Evolutionary conservation across 164 flowering plant genomes (phyloP).

Genomic region (Tetrastigma voinierianum): DNA sequence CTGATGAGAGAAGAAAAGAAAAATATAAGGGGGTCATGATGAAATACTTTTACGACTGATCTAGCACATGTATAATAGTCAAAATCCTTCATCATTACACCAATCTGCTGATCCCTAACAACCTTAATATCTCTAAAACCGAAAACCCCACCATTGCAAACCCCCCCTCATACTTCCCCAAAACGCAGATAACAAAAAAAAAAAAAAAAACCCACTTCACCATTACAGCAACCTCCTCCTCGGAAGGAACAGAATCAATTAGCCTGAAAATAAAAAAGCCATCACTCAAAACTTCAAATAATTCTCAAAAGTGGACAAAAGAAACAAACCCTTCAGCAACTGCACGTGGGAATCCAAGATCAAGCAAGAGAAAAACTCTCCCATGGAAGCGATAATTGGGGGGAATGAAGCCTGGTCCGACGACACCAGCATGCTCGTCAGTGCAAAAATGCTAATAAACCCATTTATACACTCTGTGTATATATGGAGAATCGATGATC

Average conservation of each 20-base stretch:
- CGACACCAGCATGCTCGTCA: conserved; percentile 30
- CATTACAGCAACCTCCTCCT: no score
- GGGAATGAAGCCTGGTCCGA: conserved; percentile 94
- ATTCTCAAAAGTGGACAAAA: conserved; percentile 1
- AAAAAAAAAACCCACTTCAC: no score
- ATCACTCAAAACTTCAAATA: not conserved
- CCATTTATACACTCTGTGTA: no score
- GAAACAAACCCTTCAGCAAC: no score
- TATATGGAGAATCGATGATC: not conserved
- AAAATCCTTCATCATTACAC: conserved; percentile 40
- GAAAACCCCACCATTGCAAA: not conserved
- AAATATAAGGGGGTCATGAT: conserved; percentile 21
- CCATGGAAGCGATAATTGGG: conserved; percentile 32
- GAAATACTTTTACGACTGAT: conserved; percentile 14
- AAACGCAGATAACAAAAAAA: no score
- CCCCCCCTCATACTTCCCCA: conserved; percentile 1
- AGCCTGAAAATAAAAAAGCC: conserved; percentile 3
- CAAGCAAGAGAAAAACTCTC: no score
- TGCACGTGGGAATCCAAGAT: no score
- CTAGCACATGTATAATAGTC: conserved; percentile 6
- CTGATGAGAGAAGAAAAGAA: conserved; percentile 9
- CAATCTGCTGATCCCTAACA: conserved; percentile 34
- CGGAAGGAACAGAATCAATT: no score
- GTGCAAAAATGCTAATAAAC: no score
- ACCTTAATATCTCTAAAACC: conserved; percentile 10